Conservation (phyloP, 83 land plant species). For the Diphasiastrum complanatum region DNA sequence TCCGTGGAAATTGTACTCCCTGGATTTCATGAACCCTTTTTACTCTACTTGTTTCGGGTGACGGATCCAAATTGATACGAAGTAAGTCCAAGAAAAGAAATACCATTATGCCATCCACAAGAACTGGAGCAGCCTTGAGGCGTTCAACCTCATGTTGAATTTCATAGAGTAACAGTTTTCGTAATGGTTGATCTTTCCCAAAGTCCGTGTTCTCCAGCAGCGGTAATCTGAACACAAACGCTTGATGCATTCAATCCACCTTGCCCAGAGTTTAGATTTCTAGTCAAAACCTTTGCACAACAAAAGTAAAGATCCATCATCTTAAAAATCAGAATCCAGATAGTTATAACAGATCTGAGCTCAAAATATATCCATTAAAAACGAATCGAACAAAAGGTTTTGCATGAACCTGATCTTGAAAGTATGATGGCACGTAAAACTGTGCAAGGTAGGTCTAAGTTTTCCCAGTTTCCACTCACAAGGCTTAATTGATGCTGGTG, state of each 20-base stretch:
- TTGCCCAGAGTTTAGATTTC: too few species aligned
- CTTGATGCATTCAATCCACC: too few species aligned
- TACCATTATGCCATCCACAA: constrained; percentile 29
- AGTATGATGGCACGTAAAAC: constrained; percentile 15
- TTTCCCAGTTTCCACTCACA: constrained; percentile 33
- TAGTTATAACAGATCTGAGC: neutral
- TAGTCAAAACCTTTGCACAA: too few species aligned
- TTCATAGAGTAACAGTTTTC: constrained; percentile 15
- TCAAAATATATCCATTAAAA: neutral
- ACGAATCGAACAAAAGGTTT: neutral
- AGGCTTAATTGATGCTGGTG: constrained; percentile 14
- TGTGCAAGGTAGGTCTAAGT: constrained; percentile 20
- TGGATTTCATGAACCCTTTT: too few species aligned
- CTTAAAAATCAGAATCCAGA: too few species aligned
- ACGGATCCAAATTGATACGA: too few species aligned
- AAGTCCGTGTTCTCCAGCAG: too few species aligned
- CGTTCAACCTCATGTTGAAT: constrained; percentile 9
- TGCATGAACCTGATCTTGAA: constrained; percentile 20
- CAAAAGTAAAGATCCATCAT: too few species aligned
- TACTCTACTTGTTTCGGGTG: too few species aligned
- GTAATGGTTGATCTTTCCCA: too few species aligned
- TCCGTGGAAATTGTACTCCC: too few species aligned
- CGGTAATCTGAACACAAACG: too few species aligned
- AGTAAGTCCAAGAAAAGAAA: neutral
- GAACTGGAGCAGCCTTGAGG: constrained; percentile 18